Evolutionary conservation across 208 protist species (phyloP), one percentile per base, ranked within the genome.

Genomic region (Crithidia brevicula): DNA sequence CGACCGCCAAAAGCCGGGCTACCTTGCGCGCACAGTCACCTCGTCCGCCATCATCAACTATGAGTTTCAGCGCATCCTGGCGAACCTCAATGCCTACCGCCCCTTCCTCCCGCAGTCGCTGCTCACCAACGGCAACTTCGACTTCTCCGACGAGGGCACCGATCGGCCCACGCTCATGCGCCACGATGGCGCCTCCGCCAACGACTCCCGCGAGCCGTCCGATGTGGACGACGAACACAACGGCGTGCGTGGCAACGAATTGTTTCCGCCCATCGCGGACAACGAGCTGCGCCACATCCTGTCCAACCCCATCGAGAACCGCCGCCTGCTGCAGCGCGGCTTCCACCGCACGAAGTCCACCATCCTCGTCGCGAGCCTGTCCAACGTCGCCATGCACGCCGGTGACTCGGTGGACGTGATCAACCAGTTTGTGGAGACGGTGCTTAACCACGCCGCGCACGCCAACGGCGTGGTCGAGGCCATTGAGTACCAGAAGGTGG

Each of bases 81-180:
- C 72, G 11, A 89, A 89, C 57, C 74, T 89, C 1, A 78, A 74
- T 22, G 63, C 71, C 7, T 86, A 89, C 62, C 79, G 80, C 10
- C 74, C 80, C 23, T 89, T 89, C 57, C 62, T 89, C 27, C 83
- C 83, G 4, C 79, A 82, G 59, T 74, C 83, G 46, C 71, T 89
- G 40, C 74, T 89, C 18, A 72, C 73, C 16, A 74, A 61, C 15
- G 46, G 67, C 38, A 67, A 67, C 59, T 60, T 45, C 51, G 31
- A 56, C 59, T 73, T 72, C 27, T 45, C 47, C 10, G 67, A 67
- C 30, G 67, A 49, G n/a, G 16, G 47, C 18, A 47, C 22, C 18
- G 43, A 62, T 10, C 51, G 30, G 42, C 28, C 51, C 6, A 31
- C 36, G n/a, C n/a, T 50, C 11, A 8, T 13, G 36, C 47, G 20